Conservation (phyloP, 163 green algal genomes). For the Chloroidium sp. region DNA sequence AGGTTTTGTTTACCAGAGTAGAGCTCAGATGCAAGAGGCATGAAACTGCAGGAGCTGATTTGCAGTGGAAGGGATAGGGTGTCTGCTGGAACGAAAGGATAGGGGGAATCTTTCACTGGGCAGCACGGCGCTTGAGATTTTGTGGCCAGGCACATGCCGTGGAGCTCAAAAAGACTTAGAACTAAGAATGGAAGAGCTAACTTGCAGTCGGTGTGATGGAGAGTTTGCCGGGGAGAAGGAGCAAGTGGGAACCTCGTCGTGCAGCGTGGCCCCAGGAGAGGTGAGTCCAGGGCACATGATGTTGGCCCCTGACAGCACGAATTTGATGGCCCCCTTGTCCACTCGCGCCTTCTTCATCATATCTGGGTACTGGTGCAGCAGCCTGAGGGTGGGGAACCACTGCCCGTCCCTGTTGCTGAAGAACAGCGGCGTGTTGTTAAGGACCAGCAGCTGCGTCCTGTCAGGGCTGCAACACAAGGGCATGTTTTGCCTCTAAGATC, state of each 20-base stretch:
- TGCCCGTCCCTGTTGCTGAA: constrained; percentile 85
- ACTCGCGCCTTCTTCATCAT: constrained; percentile 63
- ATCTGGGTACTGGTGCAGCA: constrained; percentile 82
- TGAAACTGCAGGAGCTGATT: too few relatives aligned
- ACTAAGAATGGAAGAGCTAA: too few relatives aligned
- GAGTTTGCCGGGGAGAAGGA: not conserved
- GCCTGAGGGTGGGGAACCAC: constrained; percentile 89
- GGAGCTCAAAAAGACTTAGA: too few relatives aligned
- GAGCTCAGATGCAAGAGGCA: too few relatives aligned
- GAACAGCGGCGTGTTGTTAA: constrained; percentile 82
- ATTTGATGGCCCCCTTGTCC: constrained; percentile 94
- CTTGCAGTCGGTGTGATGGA: not conserved
- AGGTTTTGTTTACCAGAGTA: too few relatives aligned
- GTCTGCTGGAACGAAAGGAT: too few relatives aligned
- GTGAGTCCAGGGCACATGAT: constrained; percentile 99
- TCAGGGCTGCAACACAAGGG: constrained; percentile 14
- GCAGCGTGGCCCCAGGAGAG: constrained; percentile 81
- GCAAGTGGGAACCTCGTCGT: constrained; percentile 65
- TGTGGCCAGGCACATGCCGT: too few relatives aligned
- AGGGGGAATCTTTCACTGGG: too few relatives aligned
- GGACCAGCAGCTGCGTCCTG: constrained; percentile 79
- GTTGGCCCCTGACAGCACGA: constrained; percentile 94
- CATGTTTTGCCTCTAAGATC: too few relatives aligned
- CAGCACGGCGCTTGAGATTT: too few relatives aligned
- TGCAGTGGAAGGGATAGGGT: too few relatives aligned